Base-by-base conservation (phyloP, 1,139 yeast species). In the Scheffersomyces quercinus region DNA sequence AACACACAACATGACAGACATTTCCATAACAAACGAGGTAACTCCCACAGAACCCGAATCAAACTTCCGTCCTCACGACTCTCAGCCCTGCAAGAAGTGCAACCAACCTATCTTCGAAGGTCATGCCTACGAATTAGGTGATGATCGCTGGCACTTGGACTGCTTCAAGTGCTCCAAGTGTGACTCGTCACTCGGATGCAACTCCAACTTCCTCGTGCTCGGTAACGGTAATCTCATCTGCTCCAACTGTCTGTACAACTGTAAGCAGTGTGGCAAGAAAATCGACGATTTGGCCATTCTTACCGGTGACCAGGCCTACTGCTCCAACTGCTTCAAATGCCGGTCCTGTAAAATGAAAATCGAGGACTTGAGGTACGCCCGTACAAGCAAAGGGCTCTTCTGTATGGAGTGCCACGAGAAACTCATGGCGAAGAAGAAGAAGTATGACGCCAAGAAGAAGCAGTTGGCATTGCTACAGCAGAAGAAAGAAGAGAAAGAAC, bases 241-340 rank as follows among this genome's bases (percentile, higher is more conserved):
- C 64, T 83, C 90, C 43, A 87, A 85, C 50, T 93, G 99, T 64
- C 87, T 96, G 11, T 95, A 91, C 62, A 81, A 84, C 40, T 93
- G 99, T 65, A 83, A 85, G 56, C 84, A 84, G 48, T 95, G 99
- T 71, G 82, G 84, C 42, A 87, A 88, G 60, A 88, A 90, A 63
- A 93, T 93, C 50, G 96, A 89, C 59, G 97, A 93, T 62, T 74
- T 91, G 69, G 99, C 99, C n/a, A 91, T 93, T 33, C 76, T 91
- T 38, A 90, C 98, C 1, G 97, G 97, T 16, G 95, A 86, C 55
- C 95, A 88, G 60, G 97, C 98, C 3, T 93, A 89, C 61, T 95
- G 99, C 64, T 83, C 96, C 5, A 77, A 79, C 40, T 93, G 99
- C 67, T 93, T 93, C 68, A 83, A 85, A 54, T 93, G 99, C 64